Percentiles rank a stretch among this genome's conserved stretches.
Conservation (phyloP, 2,329 filamentous ascomycete genomes). For the Xylaria sp. region DNA sequence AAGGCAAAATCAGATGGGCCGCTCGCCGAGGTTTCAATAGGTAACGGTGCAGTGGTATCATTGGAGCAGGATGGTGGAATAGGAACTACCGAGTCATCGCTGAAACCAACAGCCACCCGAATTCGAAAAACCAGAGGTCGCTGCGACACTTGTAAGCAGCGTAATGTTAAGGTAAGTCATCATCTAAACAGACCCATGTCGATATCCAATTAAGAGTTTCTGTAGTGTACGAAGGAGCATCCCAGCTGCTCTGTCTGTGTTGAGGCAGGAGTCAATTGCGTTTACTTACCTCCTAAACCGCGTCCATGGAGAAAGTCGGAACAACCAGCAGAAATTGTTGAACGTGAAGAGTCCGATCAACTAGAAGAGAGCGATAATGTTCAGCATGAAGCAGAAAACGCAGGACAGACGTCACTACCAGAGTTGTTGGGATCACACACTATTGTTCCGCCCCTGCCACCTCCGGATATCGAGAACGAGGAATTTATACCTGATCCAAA, state of each 20-base stretch:
- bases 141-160: conserved; percentile 49
- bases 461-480: conserved; percentile 45
- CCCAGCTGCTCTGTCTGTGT: conserved; percentile 48
- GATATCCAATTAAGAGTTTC: conserved; percentile 18
- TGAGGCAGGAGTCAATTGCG: conserved; percentile 41
- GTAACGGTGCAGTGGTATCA: conserved; percentile 43
- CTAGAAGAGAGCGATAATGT: conserved; percentile 32
- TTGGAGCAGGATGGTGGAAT: conserved; percentile 43
- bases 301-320: conserved; percentile 45
- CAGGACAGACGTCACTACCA: conserved; percentile 3
- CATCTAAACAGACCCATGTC: background rate
- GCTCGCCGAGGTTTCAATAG: conserved; percentile 37
- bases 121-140: conserved; percentile 48
- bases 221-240: conserved; percentile 50
- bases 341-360: conserved; percentile 35
- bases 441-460: conserved; percentile 14
- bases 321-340: conserved; percentile 38
- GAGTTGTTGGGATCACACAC: conserved; percentile 6
- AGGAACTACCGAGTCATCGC: conserved; percentile 44
- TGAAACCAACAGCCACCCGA: conserved; percentile 35
- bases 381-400: conserved; percentile 13
- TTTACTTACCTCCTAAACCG: conserved; percentile 46
- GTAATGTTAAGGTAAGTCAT: conserved; percentile 44
- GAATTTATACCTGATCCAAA: conserved; percentile 50
- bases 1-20: conserved; percentile 43